phyloP scores from a whole-genome alignment of 2,329 filamentous ascomycete genomes.

The Clarireedia hainanense region DNA sequence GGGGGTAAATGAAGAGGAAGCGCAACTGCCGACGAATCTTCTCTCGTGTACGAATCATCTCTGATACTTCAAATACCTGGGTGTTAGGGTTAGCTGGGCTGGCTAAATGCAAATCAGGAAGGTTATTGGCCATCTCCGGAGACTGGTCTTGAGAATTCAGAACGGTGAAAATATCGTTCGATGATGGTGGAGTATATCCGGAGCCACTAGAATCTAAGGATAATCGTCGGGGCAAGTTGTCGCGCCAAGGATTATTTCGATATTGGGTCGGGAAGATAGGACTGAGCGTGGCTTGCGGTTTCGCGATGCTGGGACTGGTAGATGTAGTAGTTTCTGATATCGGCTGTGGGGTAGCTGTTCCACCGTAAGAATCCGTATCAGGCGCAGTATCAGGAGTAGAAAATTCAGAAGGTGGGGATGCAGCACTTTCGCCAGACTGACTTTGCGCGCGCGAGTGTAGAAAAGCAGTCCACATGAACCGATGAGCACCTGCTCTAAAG shows the following conservation, averaged over 20 bases:
- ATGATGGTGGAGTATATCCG: conserved; percentile 12
- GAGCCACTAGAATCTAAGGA: conserved; percentile 13
- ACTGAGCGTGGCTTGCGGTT: not conserved
- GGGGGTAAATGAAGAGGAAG: conserved; percentile 68
- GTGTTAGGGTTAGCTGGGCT: conserved; percentile 17
- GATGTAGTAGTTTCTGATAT: conserved; percentile 7
- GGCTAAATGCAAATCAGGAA: conserved; percentile 20
- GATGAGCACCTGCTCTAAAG: conserved; percentile 16
- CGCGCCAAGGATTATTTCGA: conserved; percentile 16
- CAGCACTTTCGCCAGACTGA: not conserved
- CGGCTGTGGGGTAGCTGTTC: conserved; percentile 16
- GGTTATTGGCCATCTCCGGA: not conserved
- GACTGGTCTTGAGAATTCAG: conserved; percentile 16
- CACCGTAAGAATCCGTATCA: conserved; percentile 18
- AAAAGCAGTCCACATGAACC: conserved; percentile 24
- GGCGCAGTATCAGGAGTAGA: conserved; percentile 13
- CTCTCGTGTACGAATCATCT: conserved; percentile 36
- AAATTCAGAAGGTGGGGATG: conserved; percentile 15
- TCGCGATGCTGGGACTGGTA: not conserved
- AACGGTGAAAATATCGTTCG: conserved; percentile 18
- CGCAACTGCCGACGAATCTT: conserved; percentile 61
- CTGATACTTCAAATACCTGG: conserved; percentile 27
- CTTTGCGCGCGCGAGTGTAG: conserved; percentile 15
- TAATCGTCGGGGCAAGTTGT: conserved; percentile 16
- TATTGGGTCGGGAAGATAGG: conserved; percentile 6